A percentile compares a stretch with the other conserved stretches of the same genome.
Evolutionary conservation across 305 asterid species (phyloP).

Genomic region (Solanum chacoense): DNA sequence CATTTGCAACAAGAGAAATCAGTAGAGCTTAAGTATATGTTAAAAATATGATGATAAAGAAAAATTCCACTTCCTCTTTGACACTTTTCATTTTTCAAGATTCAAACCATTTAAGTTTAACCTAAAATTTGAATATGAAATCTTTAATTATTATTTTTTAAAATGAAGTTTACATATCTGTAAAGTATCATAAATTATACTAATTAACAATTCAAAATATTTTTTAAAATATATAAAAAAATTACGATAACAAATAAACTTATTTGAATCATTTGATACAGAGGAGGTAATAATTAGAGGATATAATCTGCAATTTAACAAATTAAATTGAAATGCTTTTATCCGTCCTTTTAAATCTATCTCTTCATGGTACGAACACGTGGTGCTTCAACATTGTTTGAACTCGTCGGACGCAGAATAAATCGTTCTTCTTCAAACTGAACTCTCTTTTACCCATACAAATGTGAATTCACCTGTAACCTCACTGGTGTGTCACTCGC

Average conservation of each 20-base stretch:
- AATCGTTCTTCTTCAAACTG: not conserved
- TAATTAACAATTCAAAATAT: no score
- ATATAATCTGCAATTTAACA: not conserved
- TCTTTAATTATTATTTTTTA: no score
- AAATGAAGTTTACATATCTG: no score
- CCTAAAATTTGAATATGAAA: no score
- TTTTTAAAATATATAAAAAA: no score
- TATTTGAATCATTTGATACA: no score
- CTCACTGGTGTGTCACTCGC: not conserved
- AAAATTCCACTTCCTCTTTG: no score
- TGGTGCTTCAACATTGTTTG: conserved; percentile 7
- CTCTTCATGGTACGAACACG: not conserved
- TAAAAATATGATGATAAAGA: not conserved
- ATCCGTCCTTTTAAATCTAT: not conserved
- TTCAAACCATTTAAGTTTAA: no score
- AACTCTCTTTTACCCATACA: not conserved
- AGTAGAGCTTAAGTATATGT: not conserved
- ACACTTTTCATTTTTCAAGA: no score
- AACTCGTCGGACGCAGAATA: conserved; percentile 16
- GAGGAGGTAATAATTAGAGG: no score
- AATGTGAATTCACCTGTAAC: not conserved
- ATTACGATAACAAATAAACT: no score
- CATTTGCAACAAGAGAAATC: not conserved
- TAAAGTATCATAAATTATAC: no score
- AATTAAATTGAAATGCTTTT: not conserved